Base-by-base conservation (phyloP, 257 asterid genomes). In the Striga asiatica region DNA sequence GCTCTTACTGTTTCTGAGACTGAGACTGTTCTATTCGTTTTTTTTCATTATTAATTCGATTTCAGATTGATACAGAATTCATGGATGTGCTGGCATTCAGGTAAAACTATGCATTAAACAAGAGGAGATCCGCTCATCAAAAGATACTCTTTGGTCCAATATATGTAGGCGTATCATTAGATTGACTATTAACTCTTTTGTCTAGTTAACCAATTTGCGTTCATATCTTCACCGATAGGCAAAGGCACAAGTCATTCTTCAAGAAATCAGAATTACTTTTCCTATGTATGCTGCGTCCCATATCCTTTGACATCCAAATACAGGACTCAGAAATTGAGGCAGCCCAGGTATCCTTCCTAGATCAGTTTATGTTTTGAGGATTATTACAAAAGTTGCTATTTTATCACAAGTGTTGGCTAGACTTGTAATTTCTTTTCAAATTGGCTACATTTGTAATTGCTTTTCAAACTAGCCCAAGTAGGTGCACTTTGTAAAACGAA, bases 271-370 rank as follows among this genome's bases (percentile, higher is more conserved):
- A 78, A 38, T 29, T 85, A 60, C 28, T 76, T 46, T 70, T 84
- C 51, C 38, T 84, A 54, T 84, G 94, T 78, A 71, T 65, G 85
- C 17, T 84, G 69, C 75, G 68, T 32, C 94, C 94, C 24, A 48
- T 75, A 53, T 76, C 91, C 32, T 73, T 71, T 13, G 79, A 76
- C 66, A 84, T 84, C 64, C 64, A 66, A 59, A 81, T 69, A 60
- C 94, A 84, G 65, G 91, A 78, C 55, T 77, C 81, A 3, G 94
- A 84, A 66, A 84, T 84, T 39, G 94, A 81, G 42, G 94, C 70
- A 12, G 94, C 88, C 21, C 72, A 75, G 91, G 94, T 84, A 5
- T 74, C 59, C n/a, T n/a, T n/a, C 12, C 13, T 24, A 10, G n/a
- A 35, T 29, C 24, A n/a, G 18, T 38, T 7, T 29, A 10, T 1